These are phyloP conservation scores for Boletus semigastroideus DNA, from an alignment of 1,284 basidiomycete genomes.

Conservation along the genomic window DNA sequence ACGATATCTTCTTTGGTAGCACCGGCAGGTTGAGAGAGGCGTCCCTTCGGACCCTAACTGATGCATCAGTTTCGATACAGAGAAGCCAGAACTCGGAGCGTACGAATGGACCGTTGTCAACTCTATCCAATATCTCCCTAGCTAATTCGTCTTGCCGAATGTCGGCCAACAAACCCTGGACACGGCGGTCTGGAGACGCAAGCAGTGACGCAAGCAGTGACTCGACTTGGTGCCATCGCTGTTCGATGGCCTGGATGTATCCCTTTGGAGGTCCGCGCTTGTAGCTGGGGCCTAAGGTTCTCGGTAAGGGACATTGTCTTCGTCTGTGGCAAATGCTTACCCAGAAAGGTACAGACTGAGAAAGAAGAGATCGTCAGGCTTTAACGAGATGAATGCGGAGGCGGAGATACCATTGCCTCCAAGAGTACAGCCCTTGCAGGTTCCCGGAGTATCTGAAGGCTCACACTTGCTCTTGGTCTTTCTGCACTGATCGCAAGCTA, in stretches of 20 bases:
- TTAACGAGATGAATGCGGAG: neutral
- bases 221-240: constrained; percentile 86
- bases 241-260: constrained; percentile 88
- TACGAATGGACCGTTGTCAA: constrained; percentile 76
- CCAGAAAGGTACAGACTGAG: constrained; percentile 75
- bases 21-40: constrained; percentile 48
- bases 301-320: neutral
- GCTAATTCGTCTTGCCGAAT: constrained; percentile 70
- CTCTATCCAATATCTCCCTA: constrained; percentile 66
- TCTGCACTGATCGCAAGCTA: constrained; percentile 82
- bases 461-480: constrained; percentile 88
- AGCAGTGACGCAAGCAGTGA: constrained; percentile 78
- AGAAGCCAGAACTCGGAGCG: constrained; percentile 9
- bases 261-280: constrained; percentile 88
- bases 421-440: constrained; percentile 68
- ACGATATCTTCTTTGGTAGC: constrained; percentile 70
- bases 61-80: constrained; percentile 8
- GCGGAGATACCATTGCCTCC: constrained; percentile 55
- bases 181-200: constrained; percentile 68
- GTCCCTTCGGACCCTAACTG: constrained; percentile 61
- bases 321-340: constrained; percentile 36
- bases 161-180: constrained; percentile 67
- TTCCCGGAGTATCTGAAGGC: constrained; percentile 46
- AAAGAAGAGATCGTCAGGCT: constrained; percentile 13
- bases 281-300: constrained; percentile 66